Conservation (phyloP, 2,329 filamentous ascomycete genomes). For the Thielaviopsis musarum region DNA sequence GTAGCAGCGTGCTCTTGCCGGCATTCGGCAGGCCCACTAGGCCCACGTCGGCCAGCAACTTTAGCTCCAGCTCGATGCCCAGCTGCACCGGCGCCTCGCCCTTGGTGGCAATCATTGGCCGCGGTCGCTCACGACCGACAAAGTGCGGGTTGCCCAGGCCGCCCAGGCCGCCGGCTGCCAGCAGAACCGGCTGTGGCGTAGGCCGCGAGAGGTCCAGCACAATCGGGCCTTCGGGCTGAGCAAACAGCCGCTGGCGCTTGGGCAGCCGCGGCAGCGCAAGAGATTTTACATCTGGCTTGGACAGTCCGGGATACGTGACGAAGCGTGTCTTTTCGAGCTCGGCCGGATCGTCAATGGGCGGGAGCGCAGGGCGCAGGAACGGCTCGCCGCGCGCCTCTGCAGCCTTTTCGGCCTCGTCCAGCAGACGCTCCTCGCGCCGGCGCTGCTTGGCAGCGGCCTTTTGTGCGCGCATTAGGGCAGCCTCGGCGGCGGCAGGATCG, state of each 20-base stretch:
- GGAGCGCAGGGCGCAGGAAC: conserved; percentile 5
- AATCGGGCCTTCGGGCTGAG: conserved; percentile 59
- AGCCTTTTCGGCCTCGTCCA: conserved; percentile 19
- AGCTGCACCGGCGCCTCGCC: conserved; percentile 67
- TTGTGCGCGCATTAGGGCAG: conserved; percentile 20
- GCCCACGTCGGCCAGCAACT: conserved; percentile 86
- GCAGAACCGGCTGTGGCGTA: conserved; percentile 67
- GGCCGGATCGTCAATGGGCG: conserved; percentile 18
- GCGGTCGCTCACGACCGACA: conserved; percentile 52
- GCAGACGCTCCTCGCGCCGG: conserved; percentile 18
- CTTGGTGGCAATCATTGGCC: conserved; percentile 76
- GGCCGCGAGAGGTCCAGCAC: conserved; percentile 56
- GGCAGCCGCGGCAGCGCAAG: conserved; percentile 35
- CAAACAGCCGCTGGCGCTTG: conserved; percentile 34
- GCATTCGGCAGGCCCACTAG: conserved; percentile 91
- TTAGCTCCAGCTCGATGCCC: conserved; percentile 75
- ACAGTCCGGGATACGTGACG: conserved; percentile 68
- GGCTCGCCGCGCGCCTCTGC: conserved; percentile 12
- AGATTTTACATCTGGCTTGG: conserved; percentile 46
- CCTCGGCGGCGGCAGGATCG: conserved; percentile 60
- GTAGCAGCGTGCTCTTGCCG: conserved; percentile 82
- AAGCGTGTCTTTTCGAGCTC: conserved; percentile 52
- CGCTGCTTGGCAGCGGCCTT: conserved; percentile 20
- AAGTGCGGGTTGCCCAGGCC: conserved; percentile 93
- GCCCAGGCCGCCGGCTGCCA: conserved; percentile 75